Base-by-base conservation (phyloP, 2,329 filamentous ascomycete genomes). In the Aspergillus phoenicis region DNA sequence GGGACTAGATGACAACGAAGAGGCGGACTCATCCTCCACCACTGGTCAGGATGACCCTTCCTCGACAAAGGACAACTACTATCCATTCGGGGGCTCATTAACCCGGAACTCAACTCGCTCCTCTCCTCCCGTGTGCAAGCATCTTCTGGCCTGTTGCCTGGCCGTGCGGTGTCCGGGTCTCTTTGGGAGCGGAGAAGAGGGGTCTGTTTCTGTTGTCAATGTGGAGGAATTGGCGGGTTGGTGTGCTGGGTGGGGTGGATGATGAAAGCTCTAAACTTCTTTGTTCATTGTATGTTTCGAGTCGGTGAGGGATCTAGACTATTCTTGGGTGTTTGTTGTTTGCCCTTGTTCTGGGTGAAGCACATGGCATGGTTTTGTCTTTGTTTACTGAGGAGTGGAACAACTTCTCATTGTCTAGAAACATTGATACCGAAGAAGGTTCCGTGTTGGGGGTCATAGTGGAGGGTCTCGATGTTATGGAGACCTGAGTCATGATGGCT, bases 101-200 rank as follows among this genome's bases (percentile, higher is more conserved):
- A 71, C 71, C 5, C 61, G 60, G 57, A 41, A 61, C 49, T 51
- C 66, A 45, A 62, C 66, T 30, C 60, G 61, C 53, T 55, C 57
- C 30, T 64, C 66, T 13, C 66, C 67, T 13, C 68, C 76, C 4
- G 68, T 91, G 77, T 99, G 94, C 75, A 97, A 97, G 78, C 94
- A 99, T 76, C 77, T 98, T 5, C 83, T 98, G 15, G 94, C 94
- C 1, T 96, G 91, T 74, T 77, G 94, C 43, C 75, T 98, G 58
- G 88, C 83, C 5, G 88, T 91, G 73, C 81, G 82, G 51, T 93
- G 91, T 80, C 73, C 72, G 0, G 74, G 64, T 3, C 74, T 87
- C 28, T 83, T 95, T 66, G 83, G 81, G 4, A 69, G 70, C 1
- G 85, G 84, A 67, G 81, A 89, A 15, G 81, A 84, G 60, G 82